A percentile compares a stretch with the other conserved stretches of the same genome.
These are phyloP conservation scores for Trichosanthes cucumerina DNA, from an alignment of 306 rosid species.

Conservation along the genomic window DNA sequence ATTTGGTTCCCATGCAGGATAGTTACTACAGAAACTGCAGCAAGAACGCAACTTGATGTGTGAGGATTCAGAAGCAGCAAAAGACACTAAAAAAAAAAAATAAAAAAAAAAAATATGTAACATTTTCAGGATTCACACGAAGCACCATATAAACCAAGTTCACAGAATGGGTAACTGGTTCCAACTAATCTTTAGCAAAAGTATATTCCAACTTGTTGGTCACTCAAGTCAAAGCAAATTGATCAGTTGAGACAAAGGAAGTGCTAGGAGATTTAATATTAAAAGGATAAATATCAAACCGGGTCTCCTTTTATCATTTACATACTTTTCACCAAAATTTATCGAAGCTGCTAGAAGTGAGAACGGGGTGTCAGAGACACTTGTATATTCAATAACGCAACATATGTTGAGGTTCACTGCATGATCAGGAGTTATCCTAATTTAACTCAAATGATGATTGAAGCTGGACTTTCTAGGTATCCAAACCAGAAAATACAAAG, in stretches of 20 bases:
- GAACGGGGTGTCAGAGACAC: not conserved
- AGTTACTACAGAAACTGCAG: constrained; percentile 74
- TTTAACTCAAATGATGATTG: not conserved
- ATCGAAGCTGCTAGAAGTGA: not conserved
- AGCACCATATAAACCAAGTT: not conserved
- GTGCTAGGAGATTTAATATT: not conserved
- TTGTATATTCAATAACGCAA: not conserved
- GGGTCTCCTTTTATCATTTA: not conserved
- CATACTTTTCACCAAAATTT: not conserved
- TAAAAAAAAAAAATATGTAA: not conserved
- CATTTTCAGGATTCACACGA: not conserved
- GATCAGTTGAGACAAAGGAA: not conserved
- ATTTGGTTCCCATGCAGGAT: constrained; percentile 77
- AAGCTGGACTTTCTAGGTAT: too few species aligned
- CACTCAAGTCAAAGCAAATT: not conserved
- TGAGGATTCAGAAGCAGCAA: constrained; percentile 7
- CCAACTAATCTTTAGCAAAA: not conserved
- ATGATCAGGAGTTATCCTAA: not conserved
- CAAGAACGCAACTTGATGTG: constrained; percentile 9
- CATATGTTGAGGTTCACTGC: not conserved
- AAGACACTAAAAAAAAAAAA: not conserved
- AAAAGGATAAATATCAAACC: not conserved
- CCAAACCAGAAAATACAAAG: too few species aligned
- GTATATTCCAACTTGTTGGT: not conserved
- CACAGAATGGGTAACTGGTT: not conserved